Evolutionary conservation across 1,139 yeast species (phyloP).

Genomic region (Williopsis jadinii): DNA sequence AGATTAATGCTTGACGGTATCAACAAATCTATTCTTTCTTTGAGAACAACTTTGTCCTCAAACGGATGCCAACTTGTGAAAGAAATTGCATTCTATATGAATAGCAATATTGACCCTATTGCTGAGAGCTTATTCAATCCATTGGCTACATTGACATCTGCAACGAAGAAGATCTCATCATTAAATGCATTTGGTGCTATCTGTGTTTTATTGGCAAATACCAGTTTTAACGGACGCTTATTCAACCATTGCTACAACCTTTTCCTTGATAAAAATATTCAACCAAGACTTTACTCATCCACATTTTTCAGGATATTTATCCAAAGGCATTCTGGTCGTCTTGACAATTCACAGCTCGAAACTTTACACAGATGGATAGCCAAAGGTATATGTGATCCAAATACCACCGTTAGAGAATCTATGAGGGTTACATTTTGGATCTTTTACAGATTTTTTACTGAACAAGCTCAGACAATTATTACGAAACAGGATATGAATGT

Average conservation of each 20-base stretch:
- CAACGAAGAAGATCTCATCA: slow-evolving; percentile 76
- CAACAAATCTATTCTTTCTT: slow-evolving; percentile 59
- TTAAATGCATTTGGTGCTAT: slow-evolving; percentile 64
- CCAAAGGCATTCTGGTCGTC: slow-evolving; percentile 38
- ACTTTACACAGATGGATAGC: slow-evolving; percentile 44
- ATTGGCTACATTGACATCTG: slow-evolving; percentile 57
- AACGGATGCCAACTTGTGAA: slow-evolving; percentile 76
- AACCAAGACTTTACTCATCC: slow-evolving; percentile 62
- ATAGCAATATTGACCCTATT: slow-evolving; percentile 47
- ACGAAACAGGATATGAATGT: slow-evolving; percentile 39
- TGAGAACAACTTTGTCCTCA: slow-evolving; percentile 76
- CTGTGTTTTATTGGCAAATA: slow-evolving; percentile 51
- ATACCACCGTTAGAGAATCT: slow-evolving; percentile 70
- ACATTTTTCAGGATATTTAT: slow-evolving; percentile 64
- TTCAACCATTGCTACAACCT: slow-evolving; percentile 47
- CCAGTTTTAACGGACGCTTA: slow-evolving; percentile 46
- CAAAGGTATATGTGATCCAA: slow-evolving; percentile 71
- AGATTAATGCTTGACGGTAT: slow-evolving; percentile 50
- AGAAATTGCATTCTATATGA: slow-evolving; percentile 52
- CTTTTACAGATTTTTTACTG: slow-evolving; percentile 43
- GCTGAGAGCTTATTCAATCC: slow-evolving; percentile 54
- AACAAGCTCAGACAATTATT: slow-evolving; percentile 32
- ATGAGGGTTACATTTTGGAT: slow-evolving; percentile 76
- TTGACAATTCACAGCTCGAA: slow-evolving; percentile 34
- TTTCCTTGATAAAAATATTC: slow-evolving; percentile 48